Evolutionary conservation across 352 stramenopile genomes (phyloP).

Genomic region (Hyaloperonospora brassicae): DNA sequence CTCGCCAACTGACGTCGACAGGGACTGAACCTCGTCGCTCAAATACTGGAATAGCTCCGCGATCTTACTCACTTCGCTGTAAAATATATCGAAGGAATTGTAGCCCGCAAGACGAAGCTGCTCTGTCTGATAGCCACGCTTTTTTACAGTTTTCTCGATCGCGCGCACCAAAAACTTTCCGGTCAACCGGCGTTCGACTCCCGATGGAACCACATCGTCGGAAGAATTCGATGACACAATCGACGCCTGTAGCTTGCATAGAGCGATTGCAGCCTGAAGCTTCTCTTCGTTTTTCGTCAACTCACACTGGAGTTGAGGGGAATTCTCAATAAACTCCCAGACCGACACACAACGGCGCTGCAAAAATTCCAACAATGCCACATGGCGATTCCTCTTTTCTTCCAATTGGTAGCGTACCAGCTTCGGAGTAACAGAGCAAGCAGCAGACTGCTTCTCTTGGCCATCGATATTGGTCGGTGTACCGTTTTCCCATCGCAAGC

Average conservation of each 20-base stretch:
- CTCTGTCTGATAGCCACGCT: slow-evolving; percentile 69
- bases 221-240: slow-evolving; percentile 26
- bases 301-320: slow-evolving; percentile 40
- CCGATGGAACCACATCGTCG: slow-evolving; percentile 21
- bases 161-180: slow-evolving; percentile 63
- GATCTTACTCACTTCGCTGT: slow-evolving; percentile 80
- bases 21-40: slow-evolving; percentile 43
- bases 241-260: slow-evolving; percentile 71
- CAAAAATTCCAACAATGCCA: slow-evolving; percentile 59
- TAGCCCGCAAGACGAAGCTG: slow-evolving; percentile 74
- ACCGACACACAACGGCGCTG: slow-evolving; percentile 48
- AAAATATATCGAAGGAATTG: slow-evolving; percentile 85
- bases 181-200: slow-evolving; percentile 36
- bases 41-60: slow-evolving; percentile 54
- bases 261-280: slow-evolving; percentile 56
- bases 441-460: slow-evolving; percentile 12
- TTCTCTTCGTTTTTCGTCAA: slow-evolving; percentile 70
- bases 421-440: slow-evolving; percentile 57
- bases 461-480: slow-evolving; percentile 19
- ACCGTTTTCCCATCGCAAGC: slow-evolving; percentile 66
- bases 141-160: slow-evolving; percentile 64
- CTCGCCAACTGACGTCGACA: slow-evolving; percentile 49
- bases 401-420: slow-evolving; percentile 81
- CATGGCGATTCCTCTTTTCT: slow-evolving; percentile 59
- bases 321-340: slow-evolving; percentile 53